Percentiles rank a stretch among this genome's conserved stretches.
phyloP scores from a whole-genome alignment of 768 basidiomycete species.

The Russula compacta region DNA sequence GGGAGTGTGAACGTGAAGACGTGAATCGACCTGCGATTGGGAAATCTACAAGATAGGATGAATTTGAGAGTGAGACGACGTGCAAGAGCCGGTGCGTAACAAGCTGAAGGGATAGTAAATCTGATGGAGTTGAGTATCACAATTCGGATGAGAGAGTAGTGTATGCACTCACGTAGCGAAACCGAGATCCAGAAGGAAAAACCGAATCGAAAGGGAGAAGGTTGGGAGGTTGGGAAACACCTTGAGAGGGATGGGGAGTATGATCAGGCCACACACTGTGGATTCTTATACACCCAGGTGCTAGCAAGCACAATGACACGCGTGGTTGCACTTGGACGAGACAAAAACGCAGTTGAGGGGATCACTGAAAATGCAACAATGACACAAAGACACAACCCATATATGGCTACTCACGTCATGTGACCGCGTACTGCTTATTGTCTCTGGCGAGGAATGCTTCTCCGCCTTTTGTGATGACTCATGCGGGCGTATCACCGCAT shows the following conservation, averaged over 20 bases:
- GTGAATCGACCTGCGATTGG: slow-evolving; percentile 24
- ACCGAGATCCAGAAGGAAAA: slow-evolving; percentile 9
- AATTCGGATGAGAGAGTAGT: not conserved
- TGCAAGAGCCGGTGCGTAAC: slow-evolving; percentile 24
- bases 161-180: not conserved
- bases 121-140: not conserved
- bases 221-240: not conserved
- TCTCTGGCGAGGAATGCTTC: not conserved
- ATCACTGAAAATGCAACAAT: not conserved
- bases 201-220: slow-evolving; percentile 8
- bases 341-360: slow-evolving; percentile 25
- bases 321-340: slow-evolving; percentile 19
- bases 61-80: slow-evolving; percentile 9
- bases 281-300: slow-evolving; percentile 27
- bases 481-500: not conserved
- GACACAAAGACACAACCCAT: slow-evolving; percentile 21
- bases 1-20: slow-evolving; percentile 30
- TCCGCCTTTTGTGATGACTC: slow-evolving; percentile 1
- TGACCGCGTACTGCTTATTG: slow-evolving; percentile 21
- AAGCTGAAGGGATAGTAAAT: slow-evolving; percentile 12
- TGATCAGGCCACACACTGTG: not conserved
- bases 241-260: slow-evolving; percentile 10
- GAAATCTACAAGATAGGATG: slow-evolving; percentile 16
- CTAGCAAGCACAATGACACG: slow-evolving; percentile 25
- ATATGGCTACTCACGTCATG: slow-evolving; percentile 23